Evolutionary conservation across 2,329 filamentous ascomycete species (phyloP).

Genomic region (Neonectria coccinea): DNA sequence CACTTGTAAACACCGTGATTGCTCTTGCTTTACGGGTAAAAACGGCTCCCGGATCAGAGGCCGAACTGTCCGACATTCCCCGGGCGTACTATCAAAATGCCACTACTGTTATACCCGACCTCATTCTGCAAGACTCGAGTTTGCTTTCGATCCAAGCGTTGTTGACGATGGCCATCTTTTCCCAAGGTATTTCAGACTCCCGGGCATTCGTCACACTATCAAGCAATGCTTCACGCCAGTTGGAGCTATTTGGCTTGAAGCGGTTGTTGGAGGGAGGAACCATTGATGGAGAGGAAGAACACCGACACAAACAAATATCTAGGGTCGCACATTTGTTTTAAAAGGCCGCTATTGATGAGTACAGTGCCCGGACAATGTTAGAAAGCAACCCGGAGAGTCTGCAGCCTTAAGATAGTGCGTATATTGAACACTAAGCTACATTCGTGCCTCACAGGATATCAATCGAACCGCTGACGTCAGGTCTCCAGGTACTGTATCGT

Average conservation of each 20-base stretch:
- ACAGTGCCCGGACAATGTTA: neutral
- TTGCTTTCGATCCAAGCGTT: constrained; percentile 3
- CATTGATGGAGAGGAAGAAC: neutral
- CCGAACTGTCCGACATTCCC: neutral
- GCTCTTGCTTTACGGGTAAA: constrained; percentile 1
- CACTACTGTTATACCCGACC: neutral
- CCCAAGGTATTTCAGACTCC: neutral
- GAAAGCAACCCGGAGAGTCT: neutral
- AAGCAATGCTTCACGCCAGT: neutral
- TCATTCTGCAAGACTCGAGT: constrained; percentile 1
- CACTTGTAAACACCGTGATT: neutral
- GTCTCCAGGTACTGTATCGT: neutral
- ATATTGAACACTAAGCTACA: too few relatives aligned
- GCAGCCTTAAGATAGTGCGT: neutral
- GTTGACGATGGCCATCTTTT: neutral
- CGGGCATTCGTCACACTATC: neutral
- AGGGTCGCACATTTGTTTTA: neutral
- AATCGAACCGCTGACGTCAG: neutral
- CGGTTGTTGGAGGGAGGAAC: neutral
- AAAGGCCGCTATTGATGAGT: neutral
- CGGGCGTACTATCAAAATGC: neutral
- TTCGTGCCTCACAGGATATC: neutral
- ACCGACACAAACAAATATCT: neutral
- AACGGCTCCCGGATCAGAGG: neutral
- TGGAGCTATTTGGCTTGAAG: neutral